Evolutionary conservation across 345 rosid species (phyloP), one percentile per base, ranked within the genome.

Genomic region (Physaria fendleri): DNA sequence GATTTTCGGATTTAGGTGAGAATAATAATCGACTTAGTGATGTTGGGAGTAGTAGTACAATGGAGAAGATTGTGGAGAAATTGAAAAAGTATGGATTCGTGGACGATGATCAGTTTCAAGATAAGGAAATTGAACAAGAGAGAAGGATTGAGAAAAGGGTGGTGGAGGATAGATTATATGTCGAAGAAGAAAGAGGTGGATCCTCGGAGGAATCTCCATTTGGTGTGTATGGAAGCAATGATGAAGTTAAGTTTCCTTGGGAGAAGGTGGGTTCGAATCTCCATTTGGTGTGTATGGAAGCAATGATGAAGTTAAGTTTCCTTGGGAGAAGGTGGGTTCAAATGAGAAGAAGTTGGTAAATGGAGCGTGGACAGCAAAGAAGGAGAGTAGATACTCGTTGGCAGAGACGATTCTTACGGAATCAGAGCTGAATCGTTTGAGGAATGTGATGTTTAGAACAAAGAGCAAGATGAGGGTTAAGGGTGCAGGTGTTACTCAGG

Each of bases 231-330:
- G 74, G 62, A 43, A 73, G 72, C 51, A 71, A 60, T 68, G 77
- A 72, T 69, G 87, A 86, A 69, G 85, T 71, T n/a, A 75, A 59
- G 62, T 88, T 84, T 79, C 93, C 98, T 0, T 88, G 96, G 98
- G 98, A 91, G 66, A 88, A 81, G 74, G 68, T 56, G 4, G 78
- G 72, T 32, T 45, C 38, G 62, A 65, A 60, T 73, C 81, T 0
- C 81, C 81, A 9, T 67, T 84, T 34, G 79, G 73, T 23, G 68
- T 65, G 4, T 73, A 65, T 55, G 74, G 62, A 43, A 73, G 72
- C 51, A 71, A 60, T 68, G 77, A 72, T 69, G 87, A 86, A 69
- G 85, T 71, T n/a, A 75, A 59, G 62, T 88, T 84, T 79, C 93
- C 98, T 0, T 88, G 96, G 98, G 98, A 91, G 66, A 88, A 81